Base-by-base conservation (phyloP, 2,329 filamentous ascomycete genomes). In the Daldinia eschscholtzii region DNA sequence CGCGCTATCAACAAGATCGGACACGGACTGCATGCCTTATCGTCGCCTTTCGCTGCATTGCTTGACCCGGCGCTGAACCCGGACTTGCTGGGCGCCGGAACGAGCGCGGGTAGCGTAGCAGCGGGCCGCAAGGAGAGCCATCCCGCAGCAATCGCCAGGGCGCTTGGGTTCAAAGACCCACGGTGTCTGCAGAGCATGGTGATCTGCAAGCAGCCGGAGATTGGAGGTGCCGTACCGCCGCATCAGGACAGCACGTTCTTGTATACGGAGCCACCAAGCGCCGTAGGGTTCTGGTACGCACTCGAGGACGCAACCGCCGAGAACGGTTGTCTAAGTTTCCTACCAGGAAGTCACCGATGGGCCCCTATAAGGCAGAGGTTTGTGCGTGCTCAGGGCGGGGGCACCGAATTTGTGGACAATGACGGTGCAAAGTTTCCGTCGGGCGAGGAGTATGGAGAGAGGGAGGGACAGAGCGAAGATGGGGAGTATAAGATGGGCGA, bases 141-240 rank as follows among this genome's bases (percentile, higher is more conserved):
- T 56, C 86, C 87, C 0, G 84, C 83, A 0, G 88, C 85, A 4
- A 89, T 97, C 13, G 93, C 94, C 0, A 83, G 83, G 50, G 86
- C 86, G 7, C 84, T 97, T 10, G 91, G 91, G 2, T 97, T 94
- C 82, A 75, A 73, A 4, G 93, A 97, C 79, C 93, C 94, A 1
- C 85, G 91, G 20, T 88, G 86, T 67, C 84, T 99, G 59, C 96
- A 99, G 84, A 96, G 92, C 79, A 99, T 99, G 96, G 87, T 98
- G 30, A 98, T 99, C 75, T 98, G 94, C 88, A 99, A 99, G 81
- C 95, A 98, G 82, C 94, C 96, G 23, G 93, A 97, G 81, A 98
- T 98, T 60, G 96, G 96, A 30, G 95, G 93, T 23, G 92, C 92
- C 1, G 96, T 98, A 48, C 93, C 92, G 0, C 89, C 93, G 23